phyloP scores from a whole-genome alignment of 768 basidiomycete species.

The Podaxis rugospora region DNA sequence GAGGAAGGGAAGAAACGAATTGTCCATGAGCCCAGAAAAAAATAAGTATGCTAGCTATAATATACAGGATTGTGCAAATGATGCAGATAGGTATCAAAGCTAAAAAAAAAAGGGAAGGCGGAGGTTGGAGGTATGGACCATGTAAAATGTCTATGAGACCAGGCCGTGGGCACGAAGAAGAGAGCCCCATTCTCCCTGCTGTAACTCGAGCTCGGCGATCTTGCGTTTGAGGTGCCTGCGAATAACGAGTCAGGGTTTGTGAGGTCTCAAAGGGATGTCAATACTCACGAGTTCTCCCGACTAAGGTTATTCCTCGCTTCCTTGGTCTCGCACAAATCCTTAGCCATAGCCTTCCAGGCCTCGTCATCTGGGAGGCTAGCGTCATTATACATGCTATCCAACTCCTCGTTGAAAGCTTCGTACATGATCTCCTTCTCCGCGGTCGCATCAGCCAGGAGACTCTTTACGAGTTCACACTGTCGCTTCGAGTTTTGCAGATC shows the following conservation, averaged over 20 bases:
- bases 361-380: constrained; percentile 77
- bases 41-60: background rate
- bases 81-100: background rate
- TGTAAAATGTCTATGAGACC: constrained; percentile 20
- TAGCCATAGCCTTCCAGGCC: constrained; percentile 75
- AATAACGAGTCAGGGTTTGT: constrained; percentile 9
- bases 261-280: background rate
- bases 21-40: constrained; percentile 1
- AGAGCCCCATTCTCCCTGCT: constrained; percentile 78
- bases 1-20: background rate
- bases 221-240: constrained; percentile 64
- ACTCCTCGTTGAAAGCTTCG: constrained; percentile 92
- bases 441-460: constrained; percentile 69
- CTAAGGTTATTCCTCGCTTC: constrained; percentile 67
- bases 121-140: background rate
- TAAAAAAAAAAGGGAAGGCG: background rate
- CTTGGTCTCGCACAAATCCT: constrained; percentile 72
- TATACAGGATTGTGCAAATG: constrained; percentile 4
- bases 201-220: constrained; percentile 65
- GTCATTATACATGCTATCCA: constrained; percentile 88
- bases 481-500: constrained; percentile 69
- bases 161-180: constrained; percentile 51
- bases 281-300: constrained; percentile 76
- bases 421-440: constrained; percentile 93
- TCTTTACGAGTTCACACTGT: constrained; percentile 77